Conservation (phyloP, 257 asterid species). For the Anisodus acutangulus region DNA sequence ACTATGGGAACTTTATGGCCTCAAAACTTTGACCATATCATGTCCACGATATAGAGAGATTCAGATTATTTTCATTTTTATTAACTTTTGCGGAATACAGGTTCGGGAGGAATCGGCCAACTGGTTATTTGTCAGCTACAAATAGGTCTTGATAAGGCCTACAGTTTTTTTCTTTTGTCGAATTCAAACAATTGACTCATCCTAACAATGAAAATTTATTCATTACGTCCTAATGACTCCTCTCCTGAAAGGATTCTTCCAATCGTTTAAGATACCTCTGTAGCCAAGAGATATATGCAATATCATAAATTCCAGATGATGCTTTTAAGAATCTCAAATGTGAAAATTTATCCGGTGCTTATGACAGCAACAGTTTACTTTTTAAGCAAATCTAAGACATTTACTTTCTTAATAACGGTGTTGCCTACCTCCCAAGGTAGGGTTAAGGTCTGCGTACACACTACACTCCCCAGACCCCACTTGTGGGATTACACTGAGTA, state of each 20-base stretch:
- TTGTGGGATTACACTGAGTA: too few species aligned
- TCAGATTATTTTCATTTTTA: neutral
- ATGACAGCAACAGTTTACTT: neutral
- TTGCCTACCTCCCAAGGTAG: too few species aligned
- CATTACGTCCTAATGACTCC: neutral
- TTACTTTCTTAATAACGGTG: neutral
- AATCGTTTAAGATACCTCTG: neutral
- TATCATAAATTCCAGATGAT: neutral
- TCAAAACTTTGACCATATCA: neutral
- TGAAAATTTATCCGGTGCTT: neutral
- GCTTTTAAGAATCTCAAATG: neutral
- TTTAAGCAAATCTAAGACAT: neutral
- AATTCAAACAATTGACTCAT: neutral
- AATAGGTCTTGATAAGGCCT: constrained; percentile 5
- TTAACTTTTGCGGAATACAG: neutral
- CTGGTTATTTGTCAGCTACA: neutral
- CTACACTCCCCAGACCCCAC: too few species aligned
- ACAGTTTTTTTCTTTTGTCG: neutral
- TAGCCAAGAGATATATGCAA: constrained; percentile 2
- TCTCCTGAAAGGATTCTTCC: neutral
- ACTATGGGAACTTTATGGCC: constrained; percentile 6
- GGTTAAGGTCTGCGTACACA: too few species aligned
- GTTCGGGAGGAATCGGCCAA: neutral
- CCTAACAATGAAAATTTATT: neutral
- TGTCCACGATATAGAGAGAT: constrained; percentile 10